These are phyloP conservation scores for Sistotremastrum niveocremeum DNA, from an alignment of 768 basidiomycete genomes.

Conservation along the genomic window DNA sequence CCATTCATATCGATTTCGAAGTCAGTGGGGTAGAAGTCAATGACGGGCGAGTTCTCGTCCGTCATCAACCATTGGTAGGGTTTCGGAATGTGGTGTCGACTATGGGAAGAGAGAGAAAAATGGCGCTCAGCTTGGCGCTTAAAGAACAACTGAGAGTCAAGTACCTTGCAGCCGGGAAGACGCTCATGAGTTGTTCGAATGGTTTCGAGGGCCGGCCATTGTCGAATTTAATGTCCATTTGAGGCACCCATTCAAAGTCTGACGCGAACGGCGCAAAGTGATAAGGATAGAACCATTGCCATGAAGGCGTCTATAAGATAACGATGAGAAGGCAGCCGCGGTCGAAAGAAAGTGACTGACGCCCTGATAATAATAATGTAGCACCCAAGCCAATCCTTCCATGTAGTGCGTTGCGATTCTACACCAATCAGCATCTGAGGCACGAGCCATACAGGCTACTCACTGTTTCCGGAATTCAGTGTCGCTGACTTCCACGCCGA, in stretches of 20 bases:
- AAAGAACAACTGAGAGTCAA: background rate
- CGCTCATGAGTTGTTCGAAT: constrained; percentile 96
- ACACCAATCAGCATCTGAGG: background rate
- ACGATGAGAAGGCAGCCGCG: constrained; percentile 3
- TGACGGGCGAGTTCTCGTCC: constrained; percentile 76
- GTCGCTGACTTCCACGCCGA: constrained; percentile 62
- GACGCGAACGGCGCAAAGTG: constrained; percentile 98
- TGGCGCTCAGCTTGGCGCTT: constrained; percentile 4
- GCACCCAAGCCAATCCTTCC: constrained; percentile 91
- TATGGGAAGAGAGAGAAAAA: constrained; percentile 16
- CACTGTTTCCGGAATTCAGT: constrained; percentile 60
- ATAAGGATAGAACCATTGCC: constrained; percentile 99
- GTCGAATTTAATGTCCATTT: constrained; percentile 70
- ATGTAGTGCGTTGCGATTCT: constrained; percentile 79
- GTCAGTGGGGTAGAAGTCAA: constrained; percentile 85
- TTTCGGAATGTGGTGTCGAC: constrained; percentile 78
- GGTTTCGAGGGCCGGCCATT: constrained; percentile 86
- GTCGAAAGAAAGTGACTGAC: constrained; percentile 30
- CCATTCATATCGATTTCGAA: constrained; percentile 99
- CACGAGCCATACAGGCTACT: constrained; percentile 12
- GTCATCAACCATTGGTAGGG: constrained; percentile 83
- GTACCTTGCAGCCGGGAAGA: constrained; percentile 89
- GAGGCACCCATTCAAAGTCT: constrained; percentile 71
- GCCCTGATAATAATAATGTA: constrained; percentile 98
- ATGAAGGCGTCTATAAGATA: constrained; percentile 60